Evolutionary conservation across 202 grass and related monocot species (phyloP).

Genomic region (Hordeum pubiflorum): DNA sequence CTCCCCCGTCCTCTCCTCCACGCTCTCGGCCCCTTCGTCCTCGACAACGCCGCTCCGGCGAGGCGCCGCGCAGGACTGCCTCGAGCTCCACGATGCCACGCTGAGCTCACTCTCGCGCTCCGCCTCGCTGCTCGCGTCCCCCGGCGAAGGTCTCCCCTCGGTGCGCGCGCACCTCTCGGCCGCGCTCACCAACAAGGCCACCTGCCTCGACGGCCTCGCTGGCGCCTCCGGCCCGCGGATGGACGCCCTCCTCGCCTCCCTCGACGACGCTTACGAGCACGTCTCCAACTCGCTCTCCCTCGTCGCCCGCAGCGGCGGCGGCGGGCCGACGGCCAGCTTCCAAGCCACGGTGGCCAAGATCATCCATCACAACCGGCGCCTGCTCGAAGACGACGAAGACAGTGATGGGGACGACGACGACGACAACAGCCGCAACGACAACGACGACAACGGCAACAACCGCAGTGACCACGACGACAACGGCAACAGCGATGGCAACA

Average conservation of each 20-base stretch:
- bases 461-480: background rate
- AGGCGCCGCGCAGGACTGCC: conserved; percentile 70
- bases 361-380: conserved; percentile 31
- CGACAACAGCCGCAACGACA: background rate
- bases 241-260: conserved; percentile 30
- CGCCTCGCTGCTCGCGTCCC: conserved; percentile 20
- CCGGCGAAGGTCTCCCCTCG: conserved; percentile 30
- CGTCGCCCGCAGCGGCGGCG: background rate
- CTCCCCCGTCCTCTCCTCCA: conserved; percentile 25
- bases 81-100: conserved; percentile 52
- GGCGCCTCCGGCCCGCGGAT: conserved; percentile 30
- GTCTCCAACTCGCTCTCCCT: conserved; percentile 89
- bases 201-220: conserved; percentile 76
- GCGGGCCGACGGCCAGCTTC: background rate
- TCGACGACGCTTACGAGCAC: conserved; percentile 54
- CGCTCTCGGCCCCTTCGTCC: conserved; percentile 13
- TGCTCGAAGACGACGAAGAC: conserved; percentile 24
- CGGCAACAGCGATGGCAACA: background rate
- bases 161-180: conserved; percentile 67
- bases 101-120: conserved; percentile 47
- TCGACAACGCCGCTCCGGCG: conserved; percentile 19
- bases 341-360: conserved; percentile 3
- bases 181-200: conserved; percentile 76
- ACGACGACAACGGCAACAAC: background rate
- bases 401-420: background rate